Percentiles rank a stretch among this genome's conserved stretches.
phyloP scores from a whole-genome alignment of 768 basidiomycete genomes.

The Infundibulicybe gibba region DNA sequence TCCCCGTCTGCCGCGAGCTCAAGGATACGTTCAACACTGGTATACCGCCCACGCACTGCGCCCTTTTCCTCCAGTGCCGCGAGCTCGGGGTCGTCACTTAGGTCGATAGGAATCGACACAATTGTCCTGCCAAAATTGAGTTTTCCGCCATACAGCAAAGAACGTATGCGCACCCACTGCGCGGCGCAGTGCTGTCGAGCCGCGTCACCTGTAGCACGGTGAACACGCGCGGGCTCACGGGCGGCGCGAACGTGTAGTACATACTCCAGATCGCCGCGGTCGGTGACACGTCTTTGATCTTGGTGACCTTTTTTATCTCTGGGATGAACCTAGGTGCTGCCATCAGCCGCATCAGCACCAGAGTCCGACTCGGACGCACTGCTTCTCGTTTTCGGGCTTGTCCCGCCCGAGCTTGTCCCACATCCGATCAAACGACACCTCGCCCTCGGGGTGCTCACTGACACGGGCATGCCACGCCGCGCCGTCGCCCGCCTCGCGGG shows the following conservation, averaged over 20 bases:
- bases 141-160: no score
- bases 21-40: conserved; percentile 61
- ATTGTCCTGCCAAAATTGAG: conserved; percentile 28
- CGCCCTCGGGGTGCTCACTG: conserved; percentile 61
- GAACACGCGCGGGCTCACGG: conserved; percentile 72
- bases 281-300: conserved; percentile 60
- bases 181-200: conserved; percentile 44
- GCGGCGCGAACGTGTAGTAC: conserved; percentile 69
- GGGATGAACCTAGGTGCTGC: conserved; percentile 60
- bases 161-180: conserved; percentile 64
- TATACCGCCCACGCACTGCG: conserved; percentile 58
- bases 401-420: conserved; percentile 66
- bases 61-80: conserved; percentile 61
- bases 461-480: conserved; percentile 67
- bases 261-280: conserved; percentile 68
- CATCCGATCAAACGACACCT: conserved; percentile 69
- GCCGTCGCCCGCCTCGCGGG: conserved; percentile 51
- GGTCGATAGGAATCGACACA: conserved; percentile 68
- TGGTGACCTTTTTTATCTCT: conserved; percentile 57
- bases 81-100: conserved; percentile 54
- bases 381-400: conserved; percentile 66
- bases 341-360: no score
- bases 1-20: conserved; percentile 31
- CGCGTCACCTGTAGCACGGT: conserved; percentile 68
- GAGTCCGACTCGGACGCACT: conserved; percentile 49